These are phyloP conservation scores for Penicillium coprophilum DNA, from an alignment of 495 filamentous ascomycete genomes.

Conservation along the genomic window DNA sequence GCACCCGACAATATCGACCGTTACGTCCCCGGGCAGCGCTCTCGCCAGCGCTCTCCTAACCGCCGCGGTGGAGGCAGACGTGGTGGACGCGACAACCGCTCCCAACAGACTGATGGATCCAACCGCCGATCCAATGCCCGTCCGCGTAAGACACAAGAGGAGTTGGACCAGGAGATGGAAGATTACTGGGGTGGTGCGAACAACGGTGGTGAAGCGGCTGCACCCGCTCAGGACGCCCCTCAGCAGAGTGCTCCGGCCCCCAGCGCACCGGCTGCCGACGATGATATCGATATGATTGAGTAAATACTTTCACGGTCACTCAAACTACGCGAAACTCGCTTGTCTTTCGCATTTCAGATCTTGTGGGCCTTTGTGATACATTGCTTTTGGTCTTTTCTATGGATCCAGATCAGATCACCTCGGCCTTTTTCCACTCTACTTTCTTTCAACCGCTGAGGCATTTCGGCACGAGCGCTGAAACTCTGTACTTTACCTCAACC, in stretches of 20 bases:
- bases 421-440: slow-evolving; percentile 1
- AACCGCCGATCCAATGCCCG: slow-evolving; percentile 52
- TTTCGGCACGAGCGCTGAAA: background rate
- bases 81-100: slow-evolving; percentile 37
- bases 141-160: slow-evolving; percentile 85
- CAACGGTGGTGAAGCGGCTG: slow-evolving; percentile 18
- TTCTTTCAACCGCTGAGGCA: background rate
- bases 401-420: background rate
- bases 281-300: slow-evolving; percentile 59
- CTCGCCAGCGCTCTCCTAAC: slow-evolving; percentile 18
- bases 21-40: slow-evolving; percentile 68
- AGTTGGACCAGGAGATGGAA: slow-evolving; percentile 93
- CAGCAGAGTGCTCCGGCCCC: slow-evolving; percentile 24
- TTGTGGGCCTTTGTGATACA: background rate
- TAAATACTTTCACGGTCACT: slow-evolving; percentile 17
- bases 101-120: slow-evolving; percentile 40
- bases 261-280: slow-evolving; percentile 44
- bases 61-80: slow-evolving; percentile 49
- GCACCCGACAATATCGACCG: slow-evolving; percentile 75
- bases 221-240: slow-evolving; percentile 19
- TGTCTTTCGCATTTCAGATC: background rate
- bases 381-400: background rate
- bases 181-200: slow-evolving; percentile 72
- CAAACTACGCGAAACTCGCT: background rate
- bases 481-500: slow-evolving; percentile 22